Base-by-base conservation (phyloP, 768 basidiomycete genomes). In the Termitomyces eurrhizus region DNA sequence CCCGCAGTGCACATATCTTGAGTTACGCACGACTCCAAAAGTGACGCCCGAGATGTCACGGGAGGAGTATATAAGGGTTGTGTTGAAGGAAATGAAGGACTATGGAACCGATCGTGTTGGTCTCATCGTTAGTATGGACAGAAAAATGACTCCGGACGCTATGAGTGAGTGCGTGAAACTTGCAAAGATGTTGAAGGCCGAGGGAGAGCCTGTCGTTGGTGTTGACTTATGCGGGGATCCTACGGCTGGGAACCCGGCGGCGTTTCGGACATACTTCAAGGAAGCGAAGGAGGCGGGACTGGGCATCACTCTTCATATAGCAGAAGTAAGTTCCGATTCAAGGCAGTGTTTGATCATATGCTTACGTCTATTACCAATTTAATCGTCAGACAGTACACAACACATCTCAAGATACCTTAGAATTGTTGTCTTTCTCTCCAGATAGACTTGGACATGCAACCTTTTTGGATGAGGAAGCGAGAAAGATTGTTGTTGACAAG, bases 141-240 rank as follows among this genome's bases (percentile, higher is more conserved):
- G 92, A 6, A 74, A 80, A 56, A 93, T 93, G 90, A 71, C 70
- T 0, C 69, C 72, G 18, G 67, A 70, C 0, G 81, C 80, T 6
- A 72, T 86, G 46, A 61, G 69, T 32, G 88, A 92, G 63, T 83
- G 85, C 61, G 69, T 93, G 1, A 72, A 75, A 8, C 71, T 88
- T 26, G 88, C 88, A 1, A 77, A 80, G 13, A 68, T 73, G 58
- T 67, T 95, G 59, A 86, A 77, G 60, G 54, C 69, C 3, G 79
- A 78, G 41, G 88, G 90, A 0, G 73, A 85, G 51, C 77, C 86
- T 7, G 76, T 94, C 3, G 87, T 93, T 1, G 92, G 90, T 4
- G 73, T 95, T 3, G 92, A 95, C 72, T 72, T 95, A 2, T 93
- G 92, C 64, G 92, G 92, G 0, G 82, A 92, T 71, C 92, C 92